Conservation (phyloP, 2,329 filamentous ascomycete species). For the Graphilbum fragrans region DNA sequence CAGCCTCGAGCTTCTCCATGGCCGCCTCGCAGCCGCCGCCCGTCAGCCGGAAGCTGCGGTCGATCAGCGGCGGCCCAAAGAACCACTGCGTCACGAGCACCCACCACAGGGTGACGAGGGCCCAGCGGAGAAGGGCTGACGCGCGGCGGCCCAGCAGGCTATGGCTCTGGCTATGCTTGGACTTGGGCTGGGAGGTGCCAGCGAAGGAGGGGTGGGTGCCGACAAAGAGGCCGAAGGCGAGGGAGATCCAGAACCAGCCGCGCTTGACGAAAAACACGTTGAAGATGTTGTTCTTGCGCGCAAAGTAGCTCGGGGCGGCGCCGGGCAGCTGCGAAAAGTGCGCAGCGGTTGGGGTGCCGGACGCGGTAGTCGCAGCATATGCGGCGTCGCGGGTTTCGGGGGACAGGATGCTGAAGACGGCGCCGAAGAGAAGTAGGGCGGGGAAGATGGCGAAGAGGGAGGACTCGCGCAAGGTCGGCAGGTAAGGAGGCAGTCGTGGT, state of each 20-base stretch:
- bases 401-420: slow-evolving; percentile 67
- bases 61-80: slow-evolving; percentile 82
- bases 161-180: slow-evolving; percentile 1
- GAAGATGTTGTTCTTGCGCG: slow-evolving; percentile 84
- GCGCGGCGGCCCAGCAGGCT: slow-evolving; percentile 17
- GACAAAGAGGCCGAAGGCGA: slow-evolving; percentile 59
- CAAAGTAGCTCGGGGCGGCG: slow-evolving; percentile 72
- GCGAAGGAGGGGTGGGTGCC: slow-evolving; percentile 49
- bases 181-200: background rate
- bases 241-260: slow-evolving; percentile 84
- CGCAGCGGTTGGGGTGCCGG: slow-evolving; percentile 15
- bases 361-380: background rate
- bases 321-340: slow-evolving; percentile 19
- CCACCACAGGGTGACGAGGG: slow-evolving; percentile 65
- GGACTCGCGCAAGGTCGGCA: slow-evolving; percentile 59
- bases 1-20: background rate
- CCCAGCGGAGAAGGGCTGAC: slow-evolving; percentile 55
- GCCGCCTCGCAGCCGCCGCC: slow-evolving; percentile 64
- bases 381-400: slow-evolving; percentile 52
- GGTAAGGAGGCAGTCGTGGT: slow-evolving; percentile 40
- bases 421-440: slow-evolving; percentile 64
- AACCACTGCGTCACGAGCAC: slow-evolving; percentile 89
- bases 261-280: slow-evolving; percentile 91
- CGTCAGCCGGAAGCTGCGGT: slow-evolving; percentile 78
- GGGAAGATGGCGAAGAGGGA: slow-evolving; percentile 62